Evolutionary conservation across 352 stramenopile species (phyloP).

Genomic region (Pythium dissimile): DNA sequence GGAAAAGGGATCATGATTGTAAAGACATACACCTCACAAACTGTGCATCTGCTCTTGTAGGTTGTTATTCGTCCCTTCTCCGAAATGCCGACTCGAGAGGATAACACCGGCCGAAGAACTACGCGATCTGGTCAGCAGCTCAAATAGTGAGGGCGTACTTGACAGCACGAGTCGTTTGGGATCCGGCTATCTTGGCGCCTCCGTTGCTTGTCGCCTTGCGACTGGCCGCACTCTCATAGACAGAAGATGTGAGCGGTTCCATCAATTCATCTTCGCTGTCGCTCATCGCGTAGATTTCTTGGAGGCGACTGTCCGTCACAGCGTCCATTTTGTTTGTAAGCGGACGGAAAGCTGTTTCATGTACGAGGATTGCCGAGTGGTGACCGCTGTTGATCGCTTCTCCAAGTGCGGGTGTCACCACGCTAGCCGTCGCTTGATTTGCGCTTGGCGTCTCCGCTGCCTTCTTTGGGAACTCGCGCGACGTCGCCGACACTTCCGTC

Average conservation of each 20-base stretch:
- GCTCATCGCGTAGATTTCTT: conserved; percentile 85
- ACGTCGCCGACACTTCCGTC: conserved; percentile 45
- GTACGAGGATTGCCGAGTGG: conserved; percentile 54
- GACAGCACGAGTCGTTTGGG: conserved; percentile 32
- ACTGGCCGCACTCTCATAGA: conserved; percentile 40
- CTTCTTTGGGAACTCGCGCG: conserved; percentile 22
- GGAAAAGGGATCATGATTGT: too few species aligned
- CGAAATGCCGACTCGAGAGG: conserved; percentile 20
- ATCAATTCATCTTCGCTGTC: conserved; percentile 81
- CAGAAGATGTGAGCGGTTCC: conserved; percentile 50
- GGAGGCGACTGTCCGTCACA: conserved; percentile 51
- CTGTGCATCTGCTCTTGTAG: conserved; percentile 14
- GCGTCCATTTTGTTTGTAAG: conserved; percentile 41
- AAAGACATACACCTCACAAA: neutral
- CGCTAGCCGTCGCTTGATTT: neutral
- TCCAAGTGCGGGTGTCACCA: conserved; percentile 15
- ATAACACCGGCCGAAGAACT: neutral
- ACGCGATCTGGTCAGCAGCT: neutral
- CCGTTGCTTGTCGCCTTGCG: conserved; percentile 31
- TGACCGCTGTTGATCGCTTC: conserved; percentile 48
- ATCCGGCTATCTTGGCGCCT: conserved; percentile 17
- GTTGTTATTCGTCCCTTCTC: conserved; percentile 58
- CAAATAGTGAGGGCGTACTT: conserved; percentile 49
- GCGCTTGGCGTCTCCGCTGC: neutral
- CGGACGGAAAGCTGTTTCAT: conserved; percentile 59